phyloP scores from a whole-genome alignment of 2,329 filamentous ascomycete species.

The Colletotrichum sp. region DNA sequence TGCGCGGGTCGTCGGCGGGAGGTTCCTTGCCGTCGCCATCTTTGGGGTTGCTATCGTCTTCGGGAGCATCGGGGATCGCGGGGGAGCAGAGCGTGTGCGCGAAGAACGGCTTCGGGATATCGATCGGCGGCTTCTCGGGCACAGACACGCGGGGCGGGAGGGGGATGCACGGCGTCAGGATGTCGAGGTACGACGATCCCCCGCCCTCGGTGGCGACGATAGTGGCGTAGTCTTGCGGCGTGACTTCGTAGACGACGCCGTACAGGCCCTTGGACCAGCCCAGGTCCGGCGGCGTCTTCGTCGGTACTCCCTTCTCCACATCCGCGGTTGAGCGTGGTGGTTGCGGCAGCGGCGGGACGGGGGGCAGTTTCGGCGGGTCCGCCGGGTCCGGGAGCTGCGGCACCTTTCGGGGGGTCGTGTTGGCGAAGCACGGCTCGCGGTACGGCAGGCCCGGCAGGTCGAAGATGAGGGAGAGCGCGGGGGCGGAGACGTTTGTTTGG shows the following conservation, averaged over 20 bases:
- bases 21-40: background rate
- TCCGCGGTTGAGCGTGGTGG: background rate
- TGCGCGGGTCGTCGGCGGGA: slow-evolving; percentile 24
- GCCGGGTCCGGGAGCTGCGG: slow-evolving; percentile 43
- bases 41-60: background rate
- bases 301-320: background rate
- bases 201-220: slow-evolving; percentile 94
- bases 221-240: slow-evolving; percentile 77
- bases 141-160: slow-evolving; percentile 66
- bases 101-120: slow-evolving; percentile 69
- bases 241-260: slow-evolving; percentile 96
- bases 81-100: slow-evolving; percentile 87
- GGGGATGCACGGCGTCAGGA: slow-evolving; percentile 78
- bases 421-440: slow-evolving; percentile 89
- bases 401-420: slow-evolving; percentile 68
- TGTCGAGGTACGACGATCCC: slow-evolving; percentile 82
- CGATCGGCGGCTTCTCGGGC: slow-evolving; percentile 64
- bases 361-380: slow-evolving; percentile 32
- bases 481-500: slow-evolving; percentile 81
- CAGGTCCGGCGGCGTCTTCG: slow-evolving; percentile 1
- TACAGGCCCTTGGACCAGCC: slow-evolving; percentile 82
- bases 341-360: slow-evolving; percentile 24
- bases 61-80: slow-evolving; percentile 39
- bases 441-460: slow-evolving; percentile 88
- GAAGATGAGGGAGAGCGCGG: slow-evolving; percentile 79